Percentiles rank a stretch among this genome's conserved stretches.
phyloP scores from a whole-genome alignment of 768 basidiomycete species.

The Rhodocollybia butyracea region DNA sequence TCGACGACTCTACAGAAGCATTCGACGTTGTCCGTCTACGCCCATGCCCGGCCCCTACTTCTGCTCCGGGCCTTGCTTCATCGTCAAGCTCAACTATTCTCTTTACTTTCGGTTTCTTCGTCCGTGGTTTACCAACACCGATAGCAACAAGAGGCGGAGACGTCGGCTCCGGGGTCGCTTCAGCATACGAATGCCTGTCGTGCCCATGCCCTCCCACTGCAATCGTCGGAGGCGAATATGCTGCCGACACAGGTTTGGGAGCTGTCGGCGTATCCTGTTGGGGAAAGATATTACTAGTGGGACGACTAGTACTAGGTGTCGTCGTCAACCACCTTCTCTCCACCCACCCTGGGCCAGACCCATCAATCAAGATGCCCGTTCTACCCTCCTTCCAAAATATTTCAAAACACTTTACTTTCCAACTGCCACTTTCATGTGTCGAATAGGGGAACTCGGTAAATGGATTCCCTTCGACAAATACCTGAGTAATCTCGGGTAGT shows the following conservation, averaged over 20 bases:
- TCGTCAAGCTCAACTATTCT: constrained; percentile 78
- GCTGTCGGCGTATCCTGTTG: constrained; percentile 52
- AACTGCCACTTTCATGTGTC: too few species aligned
- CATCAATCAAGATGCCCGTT: constrained; percentile 73
- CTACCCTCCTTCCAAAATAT: constrained; percentile 86
- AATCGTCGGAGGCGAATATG: constrained; percentile 59
- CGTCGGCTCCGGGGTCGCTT: constrained; percentile 32
- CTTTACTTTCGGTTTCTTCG: constrained; percentile 63
- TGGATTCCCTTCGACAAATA: constrained; percentile 87
- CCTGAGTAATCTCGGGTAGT: constrained; percentile 73
- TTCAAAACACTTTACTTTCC: constrained; percentile 77
- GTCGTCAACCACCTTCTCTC: constrained; percentile 60
- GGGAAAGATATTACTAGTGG: too few species aligned
- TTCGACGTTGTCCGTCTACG: constrained; percentile 33
- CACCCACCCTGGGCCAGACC: constrained; percentile 62
- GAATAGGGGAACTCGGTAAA: constrained; percentile 68
- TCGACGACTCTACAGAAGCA: constrained; percentile 18
- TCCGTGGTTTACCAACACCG: constrained; percentile 40
- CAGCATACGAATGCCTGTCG: constrained; percentile 1
- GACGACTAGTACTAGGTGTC: too few species aligned
- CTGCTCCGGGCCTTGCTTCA: constrained; percentile 40
- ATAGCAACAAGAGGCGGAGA: constrained; percentile 35
- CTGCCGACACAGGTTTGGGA: constrained; percentile 42
- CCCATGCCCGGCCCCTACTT: constrained; percentile 17
- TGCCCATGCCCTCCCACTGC: constrained; percentile 39